These are phyloP conservation scores for Amanita rubescens DNA, from an alignment of 768 basidiomycete genomes.

Conservation along the genomic window DNA sequence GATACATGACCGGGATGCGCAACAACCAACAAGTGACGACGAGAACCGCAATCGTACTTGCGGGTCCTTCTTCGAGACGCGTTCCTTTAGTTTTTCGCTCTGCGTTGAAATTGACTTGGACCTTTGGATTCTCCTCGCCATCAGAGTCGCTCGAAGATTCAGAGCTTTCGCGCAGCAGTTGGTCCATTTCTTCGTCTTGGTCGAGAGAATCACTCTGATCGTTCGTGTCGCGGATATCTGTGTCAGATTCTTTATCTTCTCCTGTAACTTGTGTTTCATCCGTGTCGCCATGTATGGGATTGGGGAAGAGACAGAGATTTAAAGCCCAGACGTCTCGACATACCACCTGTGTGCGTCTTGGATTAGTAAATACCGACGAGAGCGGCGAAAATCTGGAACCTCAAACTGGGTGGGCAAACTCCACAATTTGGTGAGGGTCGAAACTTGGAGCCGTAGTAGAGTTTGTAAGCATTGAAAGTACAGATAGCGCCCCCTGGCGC, in stretches of 20 bases:
- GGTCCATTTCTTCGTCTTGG: constrained; percentile 29
- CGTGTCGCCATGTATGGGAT: constrained; percentile 56
- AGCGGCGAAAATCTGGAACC: constrained; percentile 28
- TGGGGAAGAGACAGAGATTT: constrained; percentile 54
- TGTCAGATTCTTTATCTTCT: constrained; percentile 6
- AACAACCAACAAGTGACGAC: constrained; percentile 74
- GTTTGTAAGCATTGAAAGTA: constrained; percentile 84
- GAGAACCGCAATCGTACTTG: constrained; percentile 57
- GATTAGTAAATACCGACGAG: background rate
- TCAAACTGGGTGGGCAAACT: constrained; percentile 74
- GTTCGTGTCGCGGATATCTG: background rate
- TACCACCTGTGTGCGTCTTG: constrained; percentile 37
- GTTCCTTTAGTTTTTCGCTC: constrained; percentile 14
- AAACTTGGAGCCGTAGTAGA: constrained; percentile 70
- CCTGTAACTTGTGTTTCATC: constrained; percentile 26
- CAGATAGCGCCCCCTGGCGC: constrained; percentile 66
- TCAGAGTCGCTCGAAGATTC: constrained; percentile 32
- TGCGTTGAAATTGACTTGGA: constrained; percentile 8
- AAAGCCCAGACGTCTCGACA: constrained; percentile 81
- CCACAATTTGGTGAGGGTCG: constrained; percentile 55
- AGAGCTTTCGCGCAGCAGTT: constrained; percentile 36
- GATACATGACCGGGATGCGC: constrained; percentile 67
- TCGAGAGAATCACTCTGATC: background rate
- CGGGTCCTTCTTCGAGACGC: constrained; percentile 29
- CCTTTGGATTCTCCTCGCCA: constrained; percentile 20